Conservation (phyloP, 345 rosid species). For the Aquilaria malaccensis region DNA sequence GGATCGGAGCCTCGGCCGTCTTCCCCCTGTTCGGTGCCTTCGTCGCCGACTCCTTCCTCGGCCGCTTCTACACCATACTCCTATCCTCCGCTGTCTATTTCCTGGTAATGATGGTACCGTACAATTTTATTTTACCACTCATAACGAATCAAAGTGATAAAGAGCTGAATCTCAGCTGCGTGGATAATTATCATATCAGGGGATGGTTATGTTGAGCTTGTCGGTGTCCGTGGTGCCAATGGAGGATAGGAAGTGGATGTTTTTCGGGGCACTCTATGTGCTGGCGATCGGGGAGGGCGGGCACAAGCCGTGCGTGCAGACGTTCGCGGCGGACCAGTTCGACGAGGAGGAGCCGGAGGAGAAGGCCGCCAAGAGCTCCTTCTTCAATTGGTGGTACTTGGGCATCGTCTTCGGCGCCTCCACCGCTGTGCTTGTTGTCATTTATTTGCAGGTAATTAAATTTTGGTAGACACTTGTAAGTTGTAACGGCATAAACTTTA, state of each 20-base stretch:
- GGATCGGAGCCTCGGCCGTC: conserved; percentile 74
- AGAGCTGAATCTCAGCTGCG: too few species aligned
- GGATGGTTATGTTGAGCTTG: conserved; percentile 55
- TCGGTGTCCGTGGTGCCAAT: conserved; percentile 48
- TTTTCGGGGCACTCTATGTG: conserved; percentile 62
- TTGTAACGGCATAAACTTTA: too few species aligned
- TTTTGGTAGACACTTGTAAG: too few species aligned
- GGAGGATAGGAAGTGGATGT: conserved; percentile 34
- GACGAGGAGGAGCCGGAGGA: conserved; percentile 51
- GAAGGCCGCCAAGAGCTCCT: conserved; percentile 74
- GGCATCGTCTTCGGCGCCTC: conserved; percentile 56
- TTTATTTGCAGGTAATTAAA: conserved; percentile 60
- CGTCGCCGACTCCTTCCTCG: conserved; percentile 74
- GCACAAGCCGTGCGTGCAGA: conserved; percentile 89
- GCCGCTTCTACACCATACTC: conserved; percentile 84
- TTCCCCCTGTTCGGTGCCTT: conserved; percentile 75
- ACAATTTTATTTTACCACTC: too few species aligned
- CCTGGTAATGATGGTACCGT: conserved; percentile 20
- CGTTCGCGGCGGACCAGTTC: conserved; percentile 95
- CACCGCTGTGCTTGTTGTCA: conserved; percentile 42
- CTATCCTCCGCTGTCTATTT: conserved; percentile 50
- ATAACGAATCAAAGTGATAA: too few species aligned
- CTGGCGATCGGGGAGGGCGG: conserved; percentile 89
- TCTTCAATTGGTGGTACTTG: conserved; percentile 91
- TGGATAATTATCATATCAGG: conserved; percentile 30